Conservation (phyloP, 257 asterid genomes). For the Lantana camara region DNA sequence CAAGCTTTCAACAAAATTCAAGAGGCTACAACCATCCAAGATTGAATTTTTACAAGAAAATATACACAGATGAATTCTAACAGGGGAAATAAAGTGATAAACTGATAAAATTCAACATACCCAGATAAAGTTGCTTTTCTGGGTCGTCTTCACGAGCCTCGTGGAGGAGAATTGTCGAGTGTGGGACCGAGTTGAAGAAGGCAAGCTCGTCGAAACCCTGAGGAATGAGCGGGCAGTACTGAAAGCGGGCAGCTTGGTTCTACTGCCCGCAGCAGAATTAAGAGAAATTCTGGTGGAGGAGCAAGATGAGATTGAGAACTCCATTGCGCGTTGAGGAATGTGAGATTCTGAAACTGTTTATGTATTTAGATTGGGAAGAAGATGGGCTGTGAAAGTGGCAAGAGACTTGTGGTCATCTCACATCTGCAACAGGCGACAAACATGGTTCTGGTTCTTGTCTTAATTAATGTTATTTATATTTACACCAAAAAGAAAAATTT, state of each 20-base stretch:
- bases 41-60: background rate
- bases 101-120: conserved; percentile 39
- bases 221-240: conserved; percentile 27
- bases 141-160: conserved; percentile 17
- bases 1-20: background rate
- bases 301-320: conserved; percentile 51
- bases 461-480: no score
- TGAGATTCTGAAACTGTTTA: background rate
- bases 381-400: background rate
- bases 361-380: background rate
- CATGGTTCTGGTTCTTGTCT: no score
- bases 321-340: conserved; percentile 38
- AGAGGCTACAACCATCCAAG: background rate
- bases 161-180: conserved; percentile 28
- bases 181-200: conserved; percentile 24
- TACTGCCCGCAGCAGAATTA: conserved; percentile 13
- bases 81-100: background rate
- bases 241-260: conserved; percentile 27
- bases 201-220: conserved; percentile 31
- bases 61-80: background rate
- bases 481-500: no score
- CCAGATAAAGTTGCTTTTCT: conserved; percentile 44
- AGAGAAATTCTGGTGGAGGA: conserved; percentile 37
- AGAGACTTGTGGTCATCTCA: no score
- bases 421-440: no score